Conservation (phyloP, 306 rosid species). For the Geum urbanum region DNA sequence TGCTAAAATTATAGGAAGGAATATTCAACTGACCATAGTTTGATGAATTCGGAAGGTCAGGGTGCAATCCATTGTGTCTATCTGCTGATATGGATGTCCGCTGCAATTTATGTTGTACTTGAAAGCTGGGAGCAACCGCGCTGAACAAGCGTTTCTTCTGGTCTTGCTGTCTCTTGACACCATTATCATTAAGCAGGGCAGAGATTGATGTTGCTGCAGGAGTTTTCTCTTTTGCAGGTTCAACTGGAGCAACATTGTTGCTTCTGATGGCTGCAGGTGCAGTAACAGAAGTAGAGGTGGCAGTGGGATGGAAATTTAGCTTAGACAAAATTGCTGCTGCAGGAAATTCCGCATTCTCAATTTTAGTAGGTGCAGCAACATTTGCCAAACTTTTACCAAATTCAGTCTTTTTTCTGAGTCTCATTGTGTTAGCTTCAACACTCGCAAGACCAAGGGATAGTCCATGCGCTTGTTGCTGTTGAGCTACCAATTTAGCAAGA, state of each 20-base stretch:
- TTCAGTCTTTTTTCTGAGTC: background rate
- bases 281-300: background rate
- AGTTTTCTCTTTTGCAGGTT: background rate
- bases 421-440: background rate
- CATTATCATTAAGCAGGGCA: background rate
- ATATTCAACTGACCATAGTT: background rate
- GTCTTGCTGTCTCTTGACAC: background rate
- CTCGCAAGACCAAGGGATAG: background rate
- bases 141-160: background rate
- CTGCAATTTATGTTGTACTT: background rate
- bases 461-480: slow-evolving; percentile 23
- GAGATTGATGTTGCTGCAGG: slow-evolving; percentile 4
- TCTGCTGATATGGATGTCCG: background rate
- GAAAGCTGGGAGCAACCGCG: slow-evolving; percentile 1
- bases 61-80: background rate
- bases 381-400: too few relatives aligned
- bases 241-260: too few relatives aligned
- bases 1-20: background rate
- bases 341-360: background rate
- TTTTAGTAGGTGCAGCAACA: background rate
- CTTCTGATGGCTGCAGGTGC: too few relatives aligned
- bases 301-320: slow-evolving; percentile 22
- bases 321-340: slow-evolving; percentile 10
- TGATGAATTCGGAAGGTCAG: background rate
- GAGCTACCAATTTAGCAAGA: slow-evolving; percentile 28